Conservation (phyloP, 108 stramenopile genomes). For the Nitzschia sp. region DNA sequence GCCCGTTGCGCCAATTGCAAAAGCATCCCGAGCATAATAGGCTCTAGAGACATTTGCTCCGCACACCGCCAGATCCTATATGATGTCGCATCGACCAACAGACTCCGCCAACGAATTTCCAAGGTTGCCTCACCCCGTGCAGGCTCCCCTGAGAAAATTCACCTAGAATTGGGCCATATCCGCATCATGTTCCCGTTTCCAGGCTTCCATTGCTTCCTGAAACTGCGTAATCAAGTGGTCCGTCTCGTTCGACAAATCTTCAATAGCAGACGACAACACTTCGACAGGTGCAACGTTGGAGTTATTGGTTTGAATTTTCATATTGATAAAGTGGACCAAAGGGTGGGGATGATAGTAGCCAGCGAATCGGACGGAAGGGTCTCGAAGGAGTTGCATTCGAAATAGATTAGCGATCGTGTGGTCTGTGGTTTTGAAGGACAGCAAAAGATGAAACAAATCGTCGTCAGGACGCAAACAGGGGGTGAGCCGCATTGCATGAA, state of each 20-base stretch:
- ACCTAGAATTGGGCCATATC: conserved; percentile 46
- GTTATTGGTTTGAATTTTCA: conserved; percentile 89
- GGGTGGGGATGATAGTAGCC: conserved; percentile 97
- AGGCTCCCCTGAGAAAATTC: too few relatives aligned
- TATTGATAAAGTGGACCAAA: conserved; percentile 78
- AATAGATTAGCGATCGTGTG: conserved; percentile 94
- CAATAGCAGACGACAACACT: conserved; percentile 79
- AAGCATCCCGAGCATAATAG: too few relatives aligned
- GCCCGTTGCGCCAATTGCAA: too few relatives aligned
- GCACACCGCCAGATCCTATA: too few relatives aligned
- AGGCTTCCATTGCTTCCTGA: conserved; percentile 72
- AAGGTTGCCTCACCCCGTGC: too few relatives aligned
- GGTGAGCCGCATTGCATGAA: neutral
- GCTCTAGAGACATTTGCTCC: too few relatives aligned
- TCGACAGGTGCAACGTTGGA: conserved; percentile 73
- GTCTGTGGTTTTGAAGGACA: too few relatives aligned
- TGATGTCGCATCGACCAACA: too few relatives aligned
- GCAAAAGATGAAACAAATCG: conserved; percentile 1
- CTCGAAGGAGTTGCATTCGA: conserved; percentile 93
- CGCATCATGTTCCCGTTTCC: conserved; percentile 78
- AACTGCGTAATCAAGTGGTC: conserved; percentile 84
- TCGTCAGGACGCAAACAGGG: neutral
- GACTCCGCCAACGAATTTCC: too few relatives aligned
- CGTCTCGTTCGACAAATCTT: conserved; percentile 86
- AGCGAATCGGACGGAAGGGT: conserved; percentile 85